These are phyloP conservation scores for Scenedesmus sp. DNA, from an alignment of 163 green algal species.

Conservation along the genomic window DNA sequence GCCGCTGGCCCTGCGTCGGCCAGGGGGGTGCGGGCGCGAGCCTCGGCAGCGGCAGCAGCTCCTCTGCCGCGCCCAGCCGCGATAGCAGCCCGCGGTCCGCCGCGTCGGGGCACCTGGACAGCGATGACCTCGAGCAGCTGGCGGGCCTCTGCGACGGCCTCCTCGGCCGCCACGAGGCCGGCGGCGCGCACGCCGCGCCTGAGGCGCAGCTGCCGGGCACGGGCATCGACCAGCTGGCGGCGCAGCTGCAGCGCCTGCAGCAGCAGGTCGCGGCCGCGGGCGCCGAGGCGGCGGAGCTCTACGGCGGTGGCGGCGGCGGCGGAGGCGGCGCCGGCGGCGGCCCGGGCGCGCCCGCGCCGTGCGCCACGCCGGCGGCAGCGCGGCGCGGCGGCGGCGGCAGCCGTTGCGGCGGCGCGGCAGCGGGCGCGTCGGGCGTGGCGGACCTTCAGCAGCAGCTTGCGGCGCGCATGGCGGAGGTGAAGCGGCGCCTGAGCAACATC, in stretches of 20 bases:
- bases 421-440: not conserved
- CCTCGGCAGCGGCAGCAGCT: not conserved
- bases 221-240: not conserved
- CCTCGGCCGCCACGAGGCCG: no score
- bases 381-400: no score
- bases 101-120: constrained; percentile 10
- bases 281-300: not conserved
- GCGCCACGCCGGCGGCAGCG: no score
- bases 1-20: not conserved
- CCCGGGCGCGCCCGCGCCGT: not conserved
- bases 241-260: not conserved
- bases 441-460: constrained; percentile 11
- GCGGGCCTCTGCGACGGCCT: constrained; percentile 28
- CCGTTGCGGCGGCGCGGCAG: no score
- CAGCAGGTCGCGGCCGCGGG: not conserved
- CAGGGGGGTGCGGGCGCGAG: not conserved
- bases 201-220: no score
- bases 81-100: constrained; percentile 15
- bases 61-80: constrained; percentile 2
- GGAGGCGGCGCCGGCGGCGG: not conserved
- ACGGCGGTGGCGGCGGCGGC: not conserved
- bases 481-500: constrained; percentile 22
- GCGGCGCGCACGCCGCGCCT: no score
- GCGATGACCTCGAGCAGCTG: constrained; percentile 29
- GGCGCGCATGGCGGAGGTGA: constrained; percentile 27